phyloP scores from a whole-genome alignment of 176 grass and related monocot species.

The Eleusine indica region DNA sequence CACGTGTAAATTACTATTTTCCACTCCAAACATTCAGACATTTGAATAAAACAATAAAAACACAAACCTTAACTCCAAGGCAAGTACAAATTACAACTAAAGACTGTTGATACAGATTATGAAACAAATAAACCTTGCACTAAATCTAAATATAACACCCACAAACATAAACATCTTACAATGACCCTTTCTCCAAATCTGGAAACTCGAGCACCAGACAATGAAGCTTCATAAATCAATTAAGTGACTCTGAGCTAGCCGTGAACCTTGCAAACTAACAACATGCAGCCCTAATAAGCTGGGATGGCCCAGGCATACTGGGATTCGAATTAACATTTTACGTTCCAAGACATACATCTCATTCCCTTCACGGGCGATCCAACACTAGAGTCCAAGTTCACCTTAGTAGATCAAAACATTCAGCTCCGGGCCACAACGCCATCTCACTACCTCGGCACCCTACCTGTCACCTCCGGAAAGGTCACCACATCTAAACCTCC shows the following conservation, averaged over 20 bases:
- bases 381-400: background rate
- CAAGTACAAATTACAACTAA: background rate
- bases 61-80: background rate
- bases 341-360: background rate
- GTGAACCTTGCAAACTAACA: background rate
- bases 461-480: background rate
- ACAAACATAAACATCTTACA: background rate
- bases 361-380: background rate
- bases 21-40: background rate
- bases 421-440: background rate
- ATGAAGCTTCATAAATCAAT: background rate
- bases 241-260: background rate
- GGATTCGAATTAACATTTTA: background rate
- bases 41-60: background rate
- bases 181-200: background rate
- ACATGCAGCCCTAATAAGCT: background rate
- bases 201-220: background rate
- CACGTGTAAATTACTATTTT: background rate
- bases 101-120: background rate
- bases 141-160: background rate
- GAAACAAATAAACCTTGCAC: background rate
- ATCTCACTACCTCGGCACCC: background rate
- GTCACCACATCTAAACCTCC: background rate
- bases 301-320: background rate
- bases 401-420: constrained; percentile 4